phyloP scores from a whole-genome alignment of 1,284 basidiomycete genomes.

The Dichomitus squalens region DNA sequence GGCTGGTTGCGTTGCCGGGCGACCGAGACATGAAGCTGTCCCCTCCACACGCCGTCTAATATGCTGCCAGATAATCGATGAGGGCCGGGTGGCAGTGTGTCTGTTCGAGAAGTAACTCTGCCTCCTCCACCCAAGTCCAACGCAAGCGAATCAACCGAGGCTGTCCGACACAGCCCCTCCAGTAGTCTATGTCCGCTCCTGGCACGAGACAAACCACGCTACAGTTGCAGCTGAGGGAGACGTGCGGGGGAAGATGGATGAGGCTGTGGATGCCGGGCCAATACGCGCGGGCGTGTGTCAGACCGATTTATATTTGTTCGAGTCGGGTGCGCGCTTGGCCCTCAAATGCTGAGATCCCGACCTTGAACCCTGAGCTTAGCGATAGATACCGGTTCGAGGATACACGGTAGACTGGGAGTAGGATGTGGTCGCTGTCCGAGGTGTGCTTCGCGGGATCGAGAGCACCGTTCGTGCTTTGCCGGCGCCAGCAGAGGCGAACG shows the following conservation, averaged over 20 bases:
- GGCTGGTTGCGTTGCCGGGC: constrained; percentile 14
- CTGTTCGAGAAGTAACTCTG: constrained; percentile 8
- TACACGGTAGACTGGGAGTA: constrained; percentile 1
- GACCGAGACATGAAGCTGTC: constrained; percentile 24
- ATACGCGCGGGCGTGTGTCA: constrained; percentile 7
- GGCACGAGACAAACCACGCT: not conserved
- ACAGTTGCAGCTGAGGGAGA: not conserved
- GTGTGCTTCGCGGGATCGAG: not conserved
- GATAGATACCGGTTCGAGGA: not conserved
- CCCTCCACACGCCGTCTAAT: constrained; percentile 19
- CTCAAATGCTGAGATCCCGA: not conserved
- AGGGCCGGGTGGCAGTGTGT: constrained; percentile 16
- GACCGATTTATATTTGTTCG: constrained; percentile 12
- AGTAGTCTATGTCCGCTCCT: not conserved
- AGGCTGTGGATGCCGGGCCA: not conserved
- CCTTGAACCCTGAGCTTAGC: not conserved
- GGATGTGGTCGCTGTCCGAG: constrained; percentile 13
- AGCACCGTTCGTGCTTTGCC: too few species aligned
- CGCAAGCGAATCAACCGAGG: too few species aligned
- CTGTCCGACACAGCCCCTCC: not conserved
- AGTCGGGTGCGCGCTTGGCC: constrained; percentile 10
- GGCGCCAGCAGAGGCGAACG: not conserved
- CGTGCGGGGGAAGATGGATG: constrained; percentile 6
- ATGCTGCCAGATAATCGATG: constrained; percentile 18
- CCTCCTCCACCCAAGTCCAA: not conserved